Evolutionary conservation across 73 alveolate genomes (phyloP).

Genomic region (Paramecium octaurelia): DNA sequence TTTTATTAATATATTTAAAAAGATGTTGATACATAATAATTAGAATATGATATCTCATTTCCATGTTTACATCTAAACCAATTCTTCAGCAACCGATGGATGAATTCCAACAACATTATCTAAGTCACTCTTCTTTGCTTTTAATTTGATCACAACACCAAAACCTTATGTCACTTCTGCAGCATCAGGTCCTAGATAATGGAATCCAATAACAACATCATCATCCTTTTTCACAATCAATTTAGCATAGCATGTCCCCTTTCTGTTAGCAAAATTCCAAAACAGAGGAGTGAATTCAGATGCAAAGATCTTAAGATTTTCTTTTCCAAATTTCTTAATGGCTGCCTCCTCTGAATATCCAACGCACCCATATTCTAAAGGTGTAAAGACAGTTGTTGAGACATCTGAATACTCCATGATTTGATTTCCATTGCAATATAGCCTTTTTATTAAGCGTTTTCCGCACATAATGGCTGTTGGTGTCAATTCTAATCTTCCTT

Average conservation of each 20-base stretch:
- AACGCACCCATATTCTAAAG: constrained; percentile 95
- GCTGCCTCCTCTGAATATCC: constrained; percentile 94
- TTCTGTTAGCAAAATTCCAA: constrained; percentile 88
- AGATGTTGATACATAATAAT: background rate
- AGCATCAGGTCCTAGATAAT: constrained; percentile 96
- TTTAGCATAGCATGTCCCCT: constrained; percentile 65
- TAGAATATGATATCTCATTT: background rate
- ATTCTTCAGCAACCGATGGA: constrained; percentile 97
- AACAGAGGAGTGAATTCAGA: constrained; percentile 95
- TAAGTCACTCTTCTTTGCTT: constrained; percentile 74
- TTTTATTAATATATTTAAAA: background rate
- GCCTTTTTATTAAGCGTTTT: constrained; percentile 86
- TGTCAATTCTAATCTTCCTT: constrained; percentile 94
- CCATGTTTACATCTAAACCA: constrained; percentile 39
- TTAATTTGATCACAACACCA: constrained; percentile 95
- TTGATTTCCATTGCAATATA: constrained; percentile 77
- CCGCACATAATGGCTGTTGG: constrained; percentile 99
- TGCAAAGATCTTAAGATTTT: constrained; percentile 85
- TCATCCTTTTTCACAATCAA: constrained; percentile 48
- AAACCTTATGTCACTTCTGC: constrained; percentile 99
- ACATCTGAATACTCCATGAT: constrained; percentile 93
- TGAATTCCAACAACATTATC: constrained; percentile 96
- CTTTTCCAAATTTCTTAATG: constrained; percentile 83
- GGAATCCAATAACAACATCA: constrained; percentile 96
- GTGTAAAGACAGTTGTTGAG: constrained; percentile 98